phyloP scores from a whole-genome alignment of 2,329 filamentous ascomycete genomes.

The Fusarium neocosmosporiellum region DNA sequence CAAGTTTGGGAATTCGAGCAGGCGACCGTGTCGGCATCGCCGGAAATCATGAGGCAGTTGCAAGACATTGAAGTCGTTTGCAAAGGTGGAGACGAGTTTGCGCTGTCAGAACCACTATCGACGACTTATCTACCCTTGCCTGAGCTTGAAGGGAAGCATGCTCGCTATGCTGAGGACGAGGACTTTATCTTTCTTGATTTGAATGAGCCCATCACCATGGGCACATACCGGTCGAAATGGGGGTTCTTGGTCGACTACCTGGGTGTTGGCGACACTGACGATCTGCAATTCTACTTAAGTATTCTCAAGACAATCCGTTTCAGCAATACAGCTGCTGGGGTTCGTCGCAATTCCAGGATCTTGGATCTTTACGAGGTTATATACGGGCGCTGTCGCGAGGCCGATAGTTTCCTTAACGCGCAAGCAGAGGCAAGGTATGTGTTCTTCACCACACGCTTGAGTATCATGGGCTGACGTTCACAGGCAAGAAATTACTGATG shows the following conservation, averaged over 20 bases:
- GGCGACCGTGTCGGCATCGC: neutral
- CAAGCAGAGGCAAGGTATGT: conserved; percentile 18
- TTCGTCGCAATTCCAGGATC: conserved; percentile 8
- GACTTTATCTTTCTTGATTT: conserved; percentile 28
- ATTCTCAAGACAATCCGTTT: conserved; percentile 20
- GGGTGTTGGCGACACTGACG: conserved; percentile 24
- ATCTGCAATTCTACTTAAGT: conserved; percentile 29
- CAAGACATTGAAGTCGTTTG: conserved; percentile 21
- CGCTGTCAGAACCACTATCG: neutral
- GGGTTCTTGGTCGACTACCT: conserved; percentile 35
- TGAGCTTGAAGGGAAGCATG: conserved; percentile 28
- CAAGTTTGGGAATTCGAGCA: conserved; percentile 17
- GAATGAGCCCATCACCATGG: conserved; percentile 14
- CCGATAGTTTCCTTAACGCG: conserved; percentile 10
- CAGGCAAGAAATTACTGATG: conserved; percentile 10
- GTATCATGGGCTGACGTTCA: neutral
- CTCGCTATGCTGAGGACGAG: conserved; percentile 28
- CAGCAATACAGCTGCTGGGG: conserved; percentile 3
- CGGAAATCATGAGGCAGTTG: conserved; percentile 11
- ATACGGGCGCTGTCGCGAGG: conserved; percentile 27
- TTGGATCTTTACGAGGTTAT: conserved; percentile 37
- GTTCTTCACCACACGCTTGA: rapidly evolving
- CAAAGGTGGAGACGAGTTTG: conserved; percentile 5
- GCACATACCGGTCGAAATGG: conserved; percentile 29
- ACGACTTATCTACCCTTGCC: conserved; percentile 30